Evolutionary conservation across 768 basidiomycete species (phyloP), one percentile per base, ranked within the genome.

Genomic region (Boletus pseudopeckii): DNA sequence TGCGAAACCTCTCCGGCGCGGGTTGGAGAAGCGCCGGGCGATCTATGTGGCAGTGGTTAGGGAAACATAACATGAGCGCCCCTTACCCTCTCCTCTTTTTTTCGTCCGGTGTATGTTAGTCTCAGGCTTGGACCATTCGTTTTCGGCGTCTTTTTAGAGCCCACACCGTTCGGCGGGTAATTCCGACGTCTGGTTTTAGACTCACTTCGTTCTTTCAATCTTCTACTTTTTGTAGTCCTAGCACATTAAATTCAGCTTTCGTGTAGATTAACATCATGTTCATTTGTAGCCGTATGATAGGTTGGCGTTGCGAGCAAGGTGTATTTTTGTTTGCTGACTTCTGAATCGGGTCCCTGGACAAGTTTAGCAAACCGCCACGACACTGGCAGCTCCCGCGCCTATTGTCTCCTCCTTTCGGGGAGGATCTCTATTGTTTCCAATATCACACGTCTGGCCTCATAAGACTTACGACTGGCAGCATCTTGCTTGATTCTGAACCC

Each of bases 21-120:
- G 28, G 18, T 34, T 17, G 10, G 54, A 55, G 43, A 57, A 39
- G 18, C 58, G 53, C 2, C 49, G 76, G 57, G 64, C 69, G 50
- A 70, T 80, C 39, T 73, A 73, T 58, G 75, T 79, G 75, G 74
- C 75, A 1, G 71, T 77, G 38, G 72, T 76, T 28, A 73, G 72
- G 49, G 78, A 79, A 54, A 72, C 70, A 30, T 15, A 7, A 20
- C 47, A 39, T 42, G 40, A 47, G 28, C 20, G 13, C 32, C 4
- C 14, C 28, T 5, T 2, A 3, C 24, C 15, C 3, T 38, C 18
- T 11, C 15, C 13, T 40, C n/a, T 28, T 37, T 2, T 28, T 22
- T 17, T 43, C 33, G 32, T 36, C 45, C 3, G 22, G 15, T 22
- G 22, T 46, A 22, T 22, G 7, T 34, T 47, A 34, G 33, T 24